A percentile compares a stretch with the other conserved stretches of the same genome.
phyloP scores from a whole-genome alignment of 306 rosid species.

The Lablab purpureus region DNA sequence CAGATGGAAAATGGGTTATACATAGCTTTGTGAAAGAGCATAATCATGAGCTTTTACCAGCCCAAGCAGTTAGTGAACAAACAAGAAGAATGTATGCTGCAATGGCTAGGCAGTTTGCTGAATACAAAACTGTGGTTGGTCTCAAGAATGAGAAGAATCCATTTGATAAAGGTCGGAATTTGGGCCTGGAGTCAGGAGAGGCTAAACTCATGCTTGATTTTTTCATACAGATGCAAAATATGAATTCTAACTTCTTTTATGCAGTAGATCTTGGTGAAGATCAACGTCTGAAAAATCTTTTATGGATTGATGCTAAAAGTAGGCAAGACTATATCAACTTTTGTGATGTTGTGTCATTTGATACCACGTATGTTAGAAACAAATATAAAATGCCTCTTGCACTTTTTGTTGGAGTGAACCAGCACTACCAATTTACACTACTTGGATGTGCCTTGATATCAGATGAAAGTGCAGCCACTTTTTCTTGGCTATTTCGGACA shows the following conservation, averaged over 20 bases:
- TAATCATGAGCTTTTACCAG: constrained; percentile 97
- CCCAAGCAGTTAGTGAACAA: constrained; percentile 98
- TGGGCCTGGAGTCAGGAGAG: constrained; percentile 85
- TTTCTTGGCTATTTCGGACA: constrained; percentile 76
- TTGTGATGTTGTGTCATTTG: constrained; percentile 87
- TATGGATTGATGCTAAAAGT: constrained; percentile 97
- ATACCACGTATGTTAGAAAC: constrained; percentile 83
- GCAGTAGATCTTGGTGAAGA: constrained; percentile 91
- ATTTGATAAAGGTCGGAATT: constrained; percentile 85
- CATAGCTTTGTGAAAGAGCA: constrained; percentile 96
- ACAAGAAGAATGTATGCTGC: constrained; percentile 98
- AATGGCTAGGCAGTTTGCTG: constrained; percentile 99
- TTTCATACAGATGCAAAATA: constrained; percentile 81
- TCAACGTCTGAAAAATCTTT: constrained; percentile 78
- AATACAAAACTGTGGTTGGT: constrained; percentile 92
- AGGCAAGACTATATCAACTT: constrained; percentile 88
- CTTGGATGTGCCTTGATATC: constrained; percentile 96
- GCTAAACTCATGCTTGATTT: constrained; percentile 75
- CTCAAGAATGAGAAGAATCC: constrained; percentile 86
- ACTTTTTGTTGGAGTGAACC: constrained; percentile 95
- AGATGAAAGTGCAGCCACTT: constrained; percentile 79
- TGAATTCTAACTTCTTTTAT: constrained; percentile 88
- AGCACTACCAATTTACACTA: constrained; percentile 88
- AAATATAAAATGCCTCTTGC: constrained; percentile 96
- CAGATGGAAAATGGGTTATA: constrained; percentile 98